Base-by-base conservation (phyloP, 495 filamentous ascomycete genomes). In the Copromyces sp. region DNA sequence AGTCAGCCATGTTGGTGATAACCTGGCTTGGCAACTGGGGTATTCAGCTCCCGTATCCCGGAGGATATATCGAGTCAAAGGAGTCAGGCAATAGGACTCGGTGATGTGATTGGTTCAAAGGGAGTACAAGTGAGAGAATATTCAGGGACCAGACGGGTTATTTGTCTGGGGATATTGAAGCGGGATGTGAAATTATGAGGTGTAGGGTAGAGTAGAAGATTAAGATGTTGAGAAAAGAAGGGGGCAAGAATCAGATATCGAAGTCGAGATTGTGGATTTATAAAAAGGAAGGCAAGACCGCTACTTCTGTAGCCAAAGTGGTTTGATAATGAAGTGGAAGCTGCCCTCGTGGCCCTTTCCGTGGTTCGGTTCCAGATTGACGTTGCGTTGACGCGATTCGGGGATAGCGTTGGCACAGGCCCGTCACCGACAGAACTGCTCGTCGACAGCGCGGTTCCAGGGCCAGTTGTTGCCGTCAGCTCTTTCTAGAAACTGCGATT, bases 1-100 rank as follows among this genome's bases (percentile, higher is more conserved):
- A 35, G 70, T 73, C 71, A 38, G 71, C 53, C 75, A 76, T 76
- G 40, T 44, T 44, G 35, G 24, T 41, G 68, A 37, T 20, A 29
- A 24, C 1, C 29, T 39, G 53, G 53, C 32, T 17, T 65, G 53
- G 29, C 29, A 35, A 35, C 35, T 17, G 29, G 29, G 14, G 14
- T 35, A 35, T 35, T 37, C 29, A 65, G 53, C 29, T 35, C 53
- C 29, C 29, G 53, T 32, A 65, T 65, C 53, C 29, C 29, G 12
- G 53, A 32, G 29, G 53, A 4, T 65, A 17, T 17, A 35, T 65
- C 24, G 53, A 61, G 29, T 65, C 53, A 17, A 61, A 65, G 12
- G 53, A 37, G 53, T 65, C 53, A 65, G 35, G 6, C 53, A 65
- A 17, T 16, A 59, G 24, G 24, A 32, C 53, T 61, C 53, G 53